Conservation (phyloP, 2,329 filamentous ascomycete species). For the Talaromyces sp. region DNA sequence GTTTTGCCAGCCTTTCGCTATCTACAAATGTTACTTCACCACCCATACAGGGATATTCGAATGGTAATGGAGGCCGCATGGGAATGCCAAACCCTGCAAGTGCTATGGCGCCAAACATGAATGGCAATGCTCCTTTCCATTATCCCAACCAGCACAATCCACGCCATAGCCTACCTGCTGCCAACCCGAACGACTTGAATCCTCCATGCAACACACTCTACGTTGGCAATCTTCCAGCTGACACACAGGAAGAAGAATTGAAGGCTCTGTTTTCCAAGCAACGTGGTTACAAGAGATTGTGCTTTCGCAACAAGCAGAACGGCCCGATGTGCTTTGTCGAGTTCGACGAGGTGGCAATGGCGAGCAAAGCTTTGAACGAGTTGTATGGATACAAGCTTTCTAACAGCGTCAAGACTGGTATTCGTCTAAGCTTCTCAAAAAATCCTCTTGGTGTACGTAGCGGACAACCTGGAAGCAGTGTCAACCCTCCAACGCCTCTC, state of each 20-base stretch:
- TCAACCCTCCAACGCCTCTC: constrained; percentile 50
- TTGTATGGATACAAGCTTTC: constrained; percentile 82
- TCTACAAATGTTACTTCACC: constrained; percentile 62
- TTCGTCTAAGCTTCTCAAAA: constrained; percentile 94
- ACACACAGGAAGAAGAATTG: constrained; percentile 91
- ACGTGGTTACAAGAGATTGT: constrained; percentile 90
- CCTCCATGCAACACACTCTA: constrained; percentile 97
- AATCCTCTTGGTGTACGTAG: constrained; percentile 91
- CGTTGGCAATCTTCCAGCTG: constrained; percentile 90
- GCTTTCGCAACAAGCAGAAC: constrained; percentile 90
- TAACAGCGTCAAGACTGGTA: constrained; percentile 91
- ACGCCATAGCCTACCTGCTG: constrained; percentile 72
- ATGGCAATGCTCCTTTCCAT: constrained; percentile 52
- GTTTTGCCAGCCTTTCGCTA: constrained; percentile 67
- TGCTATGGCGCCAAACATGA: constrained; percentile 56
- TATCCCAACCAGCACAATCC: constrained; percentile 56
- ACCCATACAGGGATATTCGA: constrained; percentile 52
- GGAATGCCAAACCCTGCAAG: constrained; percentile 50
- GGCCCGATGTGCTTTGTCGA: constrained; percentile 99
- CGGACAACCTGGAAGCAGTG: constrained; percentile 58
- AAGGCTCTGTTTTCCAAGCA: constrained; percentile 91
- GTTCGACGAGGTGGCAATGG: constrained; percentile 88
- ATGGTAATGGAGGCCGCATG: constrained; percentile 47
- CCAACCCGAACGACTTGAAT: constrained; percentile 93
- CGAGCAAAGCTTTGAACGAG: constrained; percentile 84